Evolutionary conservation across 2,329 filamentous ascomycete species (phyloP).

Genomic region (Nothophaeocryptopus gaeumannii): DNA sequence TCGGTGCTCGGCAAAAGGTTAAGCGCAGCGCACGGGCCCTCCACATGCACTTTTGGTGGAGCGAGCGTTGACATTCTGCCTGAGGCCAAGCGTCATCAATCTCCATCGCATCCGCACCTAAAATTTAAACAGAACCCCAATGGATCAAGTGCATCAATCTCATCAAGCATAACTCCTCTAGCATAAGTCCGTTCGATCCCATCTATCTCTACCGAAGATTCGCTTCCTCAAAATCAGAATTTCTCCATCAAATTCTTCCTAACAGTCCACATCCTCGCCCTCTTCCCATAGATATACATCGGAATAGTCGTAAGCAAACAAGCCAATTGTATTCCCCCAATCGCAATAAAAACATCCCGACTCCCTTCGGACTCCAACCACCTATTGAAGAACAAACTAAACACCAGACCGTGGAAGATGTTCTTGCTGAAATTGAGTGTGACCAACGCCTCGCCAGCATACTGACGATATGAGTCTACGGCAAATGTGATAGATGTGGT

Average conservation of each 20-base stretch:
- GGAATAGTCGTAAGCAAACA: conserved; percentile 74
- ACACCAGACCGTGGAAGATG: conserved; percentile 83
- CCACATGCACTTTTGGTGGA: too few species aligned
- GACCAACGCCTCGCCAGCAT: conserved; percentile 89
- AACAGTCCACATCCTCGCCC: conserved; percentile 91
- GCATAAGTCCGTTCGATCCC: too few species aligned
- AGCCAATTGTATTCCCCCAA: conserved; percentile 81
- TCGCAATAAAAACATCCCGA: conserved; percentile 73
- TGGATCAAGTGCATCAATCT: too few species aligned
- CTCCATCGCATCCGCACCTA: too few species aligned
- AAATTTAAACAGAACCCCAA: too few species aligned
- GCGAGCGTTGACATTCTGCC: too few species aligned
- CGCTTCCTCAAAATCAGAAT: conserved; percentile 42
- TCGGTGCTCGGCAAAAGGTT: too few species aligned
- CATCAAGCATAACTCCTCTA: too few species aligned
- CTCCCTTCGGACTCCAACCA: conserved; percentile 77
- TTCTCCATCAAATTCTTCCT: conserved; percentile 83
- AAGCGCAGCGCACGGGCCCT: too few species aligned
- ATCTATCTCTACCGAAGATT: not conserved
- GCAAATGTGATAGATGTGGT: conserved; percentile 93
- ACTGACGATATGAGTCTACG: conserved; percentile 88
- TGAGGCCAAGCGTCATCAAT: too few species aligned
- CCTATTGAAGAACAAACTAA: conserved; percentile 79
- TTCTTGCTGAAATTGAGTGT: conserved; percentile 96
- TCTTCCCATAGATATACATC: conserved; percentile 92